These are phyloP conservation scores for Rubia tinctorum DNA, from an alignment of 305 asterid species.

Conservation along the genomic window DNA sequence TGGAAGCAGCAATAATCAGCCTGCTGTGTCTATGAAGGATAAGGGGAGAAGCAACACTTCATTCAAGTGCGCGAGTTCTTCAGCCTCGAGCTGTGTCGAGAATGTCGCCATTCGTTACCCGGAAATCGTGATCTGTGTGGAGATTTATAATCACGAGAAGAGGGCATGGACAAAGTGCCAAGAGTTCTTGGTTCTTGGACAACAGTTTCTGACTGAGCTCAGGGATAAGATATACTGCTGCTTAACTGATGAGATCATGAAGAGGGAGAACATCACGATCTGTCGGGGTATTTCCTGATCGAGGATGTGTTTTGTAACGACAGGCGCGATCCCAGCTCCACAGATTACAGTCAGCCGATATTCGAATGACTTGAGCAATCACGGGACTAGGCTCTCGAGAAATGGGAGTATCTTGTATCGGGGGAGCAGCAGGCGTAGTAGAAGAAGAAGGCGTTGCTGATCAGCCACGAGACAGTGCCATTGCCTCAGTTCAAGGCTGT, in stretches of 20 bases:
- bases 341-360: neutral
- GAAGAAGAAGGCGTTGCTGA: neutral
- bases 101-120: conserved; percentile 58
- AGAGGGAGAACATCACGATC: conserved; percentile 48
- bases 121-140: conserved; percentile 62
- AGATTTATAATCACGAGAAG: conserved; percentile 57
- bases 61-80: conserved; percentile 56
- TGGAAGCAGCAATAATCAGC: conserved; percentile 32
- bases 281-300: conserved; percentile 88
- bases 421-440: neutral
- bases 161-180: no score
- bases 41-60: conserved; percentile 45
- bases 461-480: neutral
- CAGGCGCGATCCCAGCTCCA: neutral
- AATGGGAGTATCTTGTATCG: neutral
- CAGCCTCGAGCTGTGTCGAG: conserved; percentile 41
- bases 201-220: no score
- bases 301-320: conserved; percentile 74
- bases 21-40: conserved; percentile 24
- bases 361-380: conserved; percentile 57
- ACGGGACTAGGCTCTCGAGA: neutral
- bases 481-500: neutral
- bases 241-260: conserved; percentile 77
- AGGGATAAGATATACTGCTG: conserved; percentile 20
- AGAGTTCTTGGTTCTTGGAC: no score